Percentiles rank a stretch among this genome's conserved stretches.
Evolutionary conservation across 352 stramenopile species (phyloP).

Genomic region (Pythium guiyangense): DNA sequence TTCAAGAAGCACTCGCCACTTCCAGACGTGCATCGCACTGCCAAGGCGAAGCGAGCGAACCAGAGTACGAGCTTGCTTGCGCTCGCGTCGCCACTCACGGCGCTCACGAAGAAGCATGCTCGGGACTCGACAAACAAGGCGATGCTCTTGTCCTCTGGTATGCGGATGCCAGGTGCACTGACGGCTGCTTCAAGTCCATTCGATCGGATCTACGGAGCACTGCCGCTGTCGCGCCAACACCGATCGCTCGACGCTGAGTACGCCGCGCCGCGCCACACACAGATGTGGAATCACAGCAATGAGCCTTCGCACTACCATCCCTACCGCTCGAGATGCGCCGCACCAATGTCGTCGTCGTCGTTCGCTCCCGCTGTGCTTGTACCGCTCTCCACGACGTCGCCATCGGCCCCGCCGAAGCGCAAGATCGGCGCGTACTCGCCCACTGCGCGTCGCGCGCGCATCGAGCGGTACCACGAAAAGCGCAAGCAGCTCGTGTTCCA

Average conservation of each 20-base stretch:
- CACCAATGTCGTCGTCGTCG: too few relatives aligned
- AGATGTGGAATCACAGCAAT: too few relatives aligned
- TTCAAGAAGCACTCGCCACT: slow-evolving; percentile 14
- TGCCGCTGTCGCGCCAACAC: too few relatives aligned
- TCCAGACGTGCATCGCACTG: slow-evolving; percentile 5
- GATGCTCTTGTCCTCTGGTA: too few relatives aligned
- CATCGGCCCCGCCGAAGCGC: slow-evolving; percentile 8
- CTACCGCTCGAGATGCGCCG: too few relatives aligned
- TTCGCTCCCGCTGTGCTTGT: not conserved
- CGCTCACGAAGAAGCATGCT: slow-evolving; percentile 7
- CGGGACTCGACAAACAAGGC: not conserved
- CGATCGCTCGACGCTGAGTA: too few relatives aligned
- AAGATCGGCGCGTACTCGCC: slow-evolving; percentile 68
- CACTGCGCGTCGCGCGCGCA: slow-evolving; percentile 37
- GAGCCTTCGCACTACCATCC: too few relatives aligned
- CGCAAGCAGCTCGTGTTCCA: slow-evolving; percentile 64
- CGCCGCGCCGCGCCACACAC: too few relatives aligned
- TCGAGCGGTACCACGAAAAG: slow-evolving; percentile 70
- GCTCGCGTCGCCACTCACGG: slow-evolving; percentile 10
- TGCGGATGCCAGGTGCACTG: too few relatives aligned
- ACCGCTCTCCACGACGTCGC: not conserved
- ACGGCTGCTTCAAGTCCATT: too few relatives aligned
- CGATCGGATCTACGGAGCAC: too few relatives aligned
- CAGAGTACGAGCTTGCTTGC: not conserved
- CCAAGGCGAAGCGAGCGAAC: slow-evolving; percentile 5